Base-by-base conservation (phyloP, 805 yeast genomes). In the Ogataea glucozyma region DNA sequence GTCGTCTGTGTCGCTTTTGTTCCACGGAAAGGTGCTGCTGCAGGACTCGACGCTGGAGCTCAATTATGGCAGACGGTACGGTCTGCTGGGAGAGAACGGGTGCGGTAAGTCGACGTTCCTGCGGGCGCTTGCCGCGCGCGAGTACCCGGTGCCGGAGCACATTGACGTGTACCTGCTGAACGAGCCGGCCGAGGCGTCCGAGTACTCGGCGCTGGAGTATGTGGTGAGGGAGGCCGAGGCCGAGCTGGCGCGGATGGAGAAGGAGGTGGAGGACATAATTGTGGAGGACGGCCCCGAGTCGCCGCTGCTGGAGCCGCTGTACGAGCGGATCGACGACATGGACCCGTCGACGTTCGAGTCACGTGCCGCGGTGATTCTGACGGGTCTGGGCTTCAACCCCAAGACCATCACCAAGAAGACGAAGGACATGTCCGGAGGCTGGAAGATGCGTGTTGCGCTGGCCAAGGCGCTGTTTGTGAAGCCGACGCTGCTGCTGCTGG, bases 361-460 rank as follows among this genome's bases (percentile, higher is more conserved):
- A 33, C 82, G 99, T 70, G 99, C 99, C 43, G 96, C 99, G 41
- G 73, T 89, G 54, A 93, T 93, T 61, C 76, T 93, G 62, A 87
- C 87, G 54, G 99, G 99, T 90, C 79, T 93, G 67, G 99, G 99
- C 61, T 93, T 93, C 83, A 87, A 86, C 70, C 62, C 85, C 44
- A 70, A 71, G 54, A 91, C 98, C 44, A 91, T 93, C 62, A 76
- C 78, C 65, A 93, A 93, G 79, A 85, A 83, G 72, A 93, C 99
- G 61, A 90, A 88, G 71, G 98, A 93, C 65, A 93, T 93, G 99
- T 88, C 97, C 64, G 99, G 99, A 80, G 99, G 99, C 67, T 93
- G 99, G 99, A 89, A 89, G 76, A 93, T 93, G 99, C 88, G 99
- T 74, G 99, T 93, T 49, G 98, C 99, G 33, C 76, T 93, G 50